phyloP scores from a whole-genome alignment of 192 early-diverging fungal genomes.

The Podila clonocystis region DNA sequence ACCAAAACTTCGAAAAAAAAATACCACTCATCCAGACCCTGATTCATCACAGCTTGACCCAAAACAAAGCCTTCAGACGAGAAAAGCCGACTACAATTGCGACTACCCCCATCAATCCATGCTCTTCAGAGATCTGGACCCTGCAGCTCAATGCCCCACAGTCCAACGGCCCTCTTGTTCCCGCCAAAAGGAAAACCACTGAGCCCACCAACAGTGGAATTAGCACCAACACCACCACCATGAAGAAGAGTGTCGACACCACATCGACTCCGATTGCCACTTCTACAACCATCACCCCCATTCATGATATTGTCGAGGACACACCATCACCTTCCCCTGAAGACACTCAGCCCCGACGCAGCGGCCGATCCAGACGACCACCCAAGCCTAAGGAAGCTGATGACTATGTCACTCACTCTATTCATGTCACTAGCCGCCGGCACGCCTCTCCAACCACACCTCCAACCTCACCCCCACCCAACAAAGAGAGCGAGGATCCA shows the following conservation, averaged over 20 bases:
- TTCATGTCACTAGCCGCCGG: not conserved
- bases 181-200: constrained; percentile 1
- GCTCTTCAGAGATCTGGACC: not conserved
- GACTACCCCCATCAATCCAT: not conserved
- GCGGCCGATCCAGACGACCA: constrained; percentile 40
- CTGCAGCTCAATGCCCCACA: not conserved
- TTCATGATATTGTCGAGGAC: not conserved
- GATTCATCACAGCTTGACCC: not conserved
- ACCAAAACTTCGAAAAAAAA: not conserved
- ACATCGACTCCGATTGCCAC: not conserved
- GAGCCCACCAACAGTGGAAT: not conserved
- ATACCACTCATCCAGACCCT: not conserved
- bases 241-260: no score
- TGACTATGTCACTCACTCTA: constrained; percentile 8
- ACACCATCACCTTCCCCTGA: constrained; percentile 1
- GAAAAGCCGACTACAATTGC: not conserved
- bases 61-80: not conserved
- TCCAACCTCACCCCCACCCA: constrained; percentile 31
- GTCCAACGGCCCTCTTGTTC: not conserved
- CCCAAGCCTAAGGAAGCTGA: constrained; percentile 43
- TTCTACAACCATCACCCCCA: not conserved
- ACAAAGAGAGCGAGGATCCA: no score
- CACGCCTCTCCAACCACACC: constrained; percentile 2
- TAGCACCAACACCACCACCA: not conserved
- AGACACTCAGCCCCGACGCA: constrained; percentile 19